Evolutionary conservation across 306 rosid genomes (phyloP).

Genomic region (Castanea crenata): DNA sequence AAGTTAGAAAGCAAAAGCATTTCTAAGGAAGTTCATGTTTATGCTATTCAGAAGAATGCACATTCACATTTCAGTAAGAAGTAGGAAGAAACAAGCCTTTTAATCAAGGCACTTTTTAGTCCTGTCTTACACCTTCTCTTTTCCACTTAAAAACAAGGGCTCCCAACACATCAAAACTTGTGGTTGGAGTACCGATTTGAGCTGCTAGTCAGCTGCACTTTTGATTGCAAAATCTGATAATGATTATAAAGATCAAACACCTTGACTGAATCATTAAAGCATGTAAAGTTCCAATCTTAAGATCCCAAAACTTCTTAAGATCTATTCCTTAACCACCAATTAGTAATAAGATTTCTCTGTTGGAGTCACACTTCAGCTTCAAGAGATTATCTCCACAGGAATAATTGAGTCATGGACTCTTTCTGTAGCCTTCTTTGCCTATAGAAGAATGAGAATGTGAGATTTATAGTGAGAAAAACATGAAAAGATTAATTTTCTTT

Average conservation of each 20-base stretch:
- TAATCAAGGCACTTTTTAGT: background rate
- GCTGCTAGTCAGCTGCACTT: background rate
- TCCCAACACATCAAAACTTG: too few species aligned
- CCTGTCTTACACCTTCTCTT: conserved; percentile 32
- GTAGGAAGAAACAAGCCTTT: too few species aligned
- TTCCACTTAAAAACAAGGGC: conserved; percentile 21
- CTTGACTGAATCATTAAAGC: background rate
- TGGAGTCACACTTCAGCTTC: background rate
- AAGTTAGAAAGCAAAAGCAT: too few species aligned
- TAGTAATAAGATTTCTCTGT: background rate
- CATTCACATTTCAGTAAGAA: too few species aligned
- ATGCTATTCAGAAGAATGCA: too few species aligned
- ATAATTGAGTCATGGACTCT: conserved; percentile 42
- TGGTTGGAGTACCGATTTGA: background rate
- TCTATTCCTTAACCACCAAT: background rate
- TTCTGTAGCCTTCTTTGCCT: conserved; percentile 53
- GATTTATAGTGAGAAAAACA: background rate
- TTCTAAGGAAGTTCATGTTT: too few species aligned
- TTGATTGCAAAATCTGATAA: background rate
- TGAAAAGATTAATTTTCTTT: background rate
- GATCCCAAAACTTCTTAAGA: background rate
- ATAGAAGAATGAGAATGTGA: background rate
- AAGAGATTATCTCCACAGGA: conserved; percentile 24
- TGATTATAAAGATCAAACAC: background rate
- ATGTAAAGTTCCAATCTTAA: background rate